Evolutionary conservation across 2,329 filamentous ascomycete genomes (phyloP).

Genomic region (Emmonsia crescens): DNA sequence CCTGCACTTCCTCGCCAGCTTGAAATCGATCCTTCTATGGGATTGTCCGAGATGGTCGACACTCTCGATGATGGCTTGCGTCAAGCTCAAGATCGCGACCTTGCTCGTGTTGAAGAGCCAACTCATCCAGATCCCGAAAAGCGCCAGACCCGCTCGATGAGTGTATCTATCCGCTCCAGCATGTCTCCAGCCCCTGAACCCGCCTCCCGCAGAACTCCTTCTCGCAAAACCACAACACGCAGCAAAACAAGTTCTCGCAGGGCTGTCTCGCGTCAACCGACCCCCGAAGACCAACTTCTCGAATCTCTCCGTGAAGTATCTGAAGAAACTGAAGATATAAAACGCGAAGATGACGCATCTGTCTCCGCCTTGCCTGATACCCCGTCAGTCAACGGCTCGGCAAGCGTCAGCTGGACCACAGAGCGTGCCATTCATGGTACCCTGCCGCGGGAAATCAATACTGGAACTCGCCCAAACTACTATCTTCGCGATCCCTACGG

Average conservation of each 20-base stretch:
- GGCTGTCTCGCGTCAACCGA: constrained; percentile 7
- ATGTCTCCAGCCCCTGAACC: constrained; percentile 1
- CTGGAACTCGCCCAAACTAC: background rate
- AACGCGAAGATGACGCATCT: background rate
- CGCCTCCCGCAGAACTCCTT: background rate
- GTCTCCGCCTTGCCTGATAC: background rate
- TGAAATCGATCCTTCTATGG: constrained; percentile 20
- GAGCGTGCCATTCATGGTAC: constrained; percentile 9
- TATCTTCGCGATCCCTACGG: background rate
- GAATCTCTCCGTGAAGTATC: constrained; percentile 15
- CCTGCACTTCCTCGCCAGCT: constrained; percentile 27
- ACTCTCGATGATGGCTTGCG: constrained; percentile 24
- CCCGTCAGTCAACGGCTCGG: background rate
- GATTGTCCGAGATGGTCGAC: constrained; percentile 23
- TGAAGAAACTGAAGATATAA: constrained; percentile 7
- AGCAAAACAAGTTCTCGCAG: background rate
- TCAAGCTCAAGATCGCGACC: constrained; percentile 15
- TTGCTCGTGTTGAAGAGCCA: constrained; percentile 16
- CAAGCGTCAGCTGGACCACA: constrained; percentile 14
- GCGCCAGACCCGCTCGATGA: constrained; percentile 8
- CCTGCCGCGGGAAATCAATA: background rate
- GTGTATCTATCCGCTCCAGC: background rate
- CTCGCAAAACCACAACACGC: constrained; percentile 2
- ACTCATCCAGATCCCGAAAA: constrained; percentile 5
- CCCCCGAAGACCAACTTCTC: constrained; percentile 17